Conservation (phyloP, 78 protist species). For the Speleostelium caveatum region DNA sequence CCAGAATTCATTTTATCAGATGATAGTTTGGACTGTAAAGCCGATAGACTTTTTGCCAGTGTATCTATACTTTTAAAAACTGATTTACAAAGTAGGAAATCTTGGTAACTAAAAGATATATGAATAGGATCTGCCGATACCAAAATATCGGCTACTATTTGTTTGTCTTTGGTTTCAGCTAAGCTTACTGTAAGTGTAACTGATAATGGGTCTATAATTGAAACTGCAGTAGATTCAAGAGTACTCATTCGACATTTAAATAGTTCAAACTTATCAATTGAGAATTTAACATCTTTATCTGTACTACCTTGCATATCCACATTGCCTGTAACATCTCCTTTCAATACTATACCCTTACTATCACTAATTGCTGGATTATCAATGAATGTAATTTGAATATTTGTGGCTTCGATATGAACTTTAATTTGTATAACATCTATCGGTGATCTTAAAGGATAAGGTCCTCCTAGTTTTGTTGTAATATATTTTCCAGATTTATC, state of each 20-base stretch:
- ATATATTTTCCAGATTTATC: background rate
- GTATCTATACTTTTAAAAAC: constrained; percentile 1
- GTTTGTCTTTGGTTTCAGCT: constrained; percentile 33
- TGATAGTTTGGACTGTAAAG: background rate
- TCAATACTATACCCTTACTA: background rate
- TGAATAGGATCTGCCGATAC: constrained; percentile 35
- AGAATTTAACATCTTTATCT: constrained; percentile 22
- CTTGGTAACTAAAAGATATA: constrained; percentile 54
- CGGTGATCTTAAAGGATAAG: no score
- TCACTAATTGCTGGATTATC: constrained; percentile 41
- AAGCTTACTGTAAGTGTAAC: constrained; percentile 6
- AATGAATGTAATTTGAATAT: constrained; percentile 17
- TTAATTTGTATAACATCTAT: no score
- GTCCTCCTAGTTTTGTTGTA: no score
- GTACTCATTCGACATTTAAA: constrained; percentile 44
- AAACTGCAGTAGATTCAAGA: background rate
- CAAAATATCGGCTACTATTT: constrained; percentile 38
- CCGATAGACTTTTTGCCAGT: background rate
- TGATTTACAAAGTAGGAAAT: constrained; percentile 27
- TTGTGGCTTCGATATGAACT: constrained; percentile 49
- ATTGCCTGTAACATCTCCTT: constrained; percentile 27
- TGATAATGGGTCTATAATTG: constrained; percentile 56
- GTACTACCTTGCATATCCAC: constrained; percentile 1
- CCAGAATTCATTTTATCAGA: background rate
- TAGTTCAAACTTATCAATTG: constrained; percentile 25